phyloP scores from a whole-genome alignment of 345 rosid genomes.

The sweet orange (Citrus sinensis) region DNA sequence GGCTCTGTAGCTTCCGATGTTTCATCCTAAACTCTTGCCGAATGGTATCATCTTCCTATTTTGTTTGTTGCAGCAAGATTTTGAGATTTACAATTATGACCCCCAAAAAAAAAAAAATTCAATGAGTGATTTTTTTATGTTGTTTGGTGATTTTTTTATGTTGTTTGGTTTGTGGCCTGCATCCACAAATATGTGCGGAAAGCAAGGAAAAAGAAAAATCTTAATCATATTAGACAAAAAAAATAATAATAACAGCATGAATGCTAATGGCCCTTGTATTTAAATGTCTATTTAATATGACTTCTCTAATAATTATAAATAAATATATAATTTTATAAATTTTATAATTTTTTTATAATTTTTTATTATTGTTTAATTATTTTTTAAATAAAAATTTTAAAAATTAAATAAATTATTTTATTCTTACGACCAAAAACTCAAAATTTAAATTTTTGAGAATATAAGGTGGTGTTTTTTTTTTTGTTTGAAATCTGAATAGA shows the following conservation, averaged over 20 bases:
- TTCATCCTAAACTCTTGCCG: constrained; percentile 16
- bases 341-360: too few relatives aligned
- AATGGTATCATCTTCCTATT: background rate
- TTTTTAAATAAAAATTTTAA: too few relatives aligned
- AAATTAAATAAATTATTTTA: too few relatives aligned
- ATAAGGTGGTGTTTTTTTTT: too few relatives aligned
- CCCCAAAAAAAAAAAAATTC: background rate
- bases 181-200: background rate
- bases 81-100: background rate
- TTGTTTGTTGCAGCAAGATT: background rate
- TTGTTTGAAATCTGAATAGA: too few relatives aligned
- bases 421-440: too few relatives aligned
- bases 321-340: too few relatives aligned
- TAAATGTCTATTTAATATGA: too few relatives aligned
- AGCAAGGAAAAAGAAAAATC: background rate
- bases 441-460: too few relatives aligned
- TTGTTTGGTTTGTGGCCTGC: background rate
- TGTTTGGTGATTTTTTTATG: background rate
- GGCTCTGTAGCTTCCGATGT: constrained; percentile 18
- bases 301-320: too few relatives aligned
- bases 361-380: too few relatives aligned
- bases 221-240: too few relatives aligned
- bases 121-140: background rate
- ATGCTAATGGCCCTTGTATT: background rate
- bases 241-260: background rate